Base-by-base conservation (phyloP, 2,329 filamentous ascomycete species). In the Neonectria coccinea region DNA sequence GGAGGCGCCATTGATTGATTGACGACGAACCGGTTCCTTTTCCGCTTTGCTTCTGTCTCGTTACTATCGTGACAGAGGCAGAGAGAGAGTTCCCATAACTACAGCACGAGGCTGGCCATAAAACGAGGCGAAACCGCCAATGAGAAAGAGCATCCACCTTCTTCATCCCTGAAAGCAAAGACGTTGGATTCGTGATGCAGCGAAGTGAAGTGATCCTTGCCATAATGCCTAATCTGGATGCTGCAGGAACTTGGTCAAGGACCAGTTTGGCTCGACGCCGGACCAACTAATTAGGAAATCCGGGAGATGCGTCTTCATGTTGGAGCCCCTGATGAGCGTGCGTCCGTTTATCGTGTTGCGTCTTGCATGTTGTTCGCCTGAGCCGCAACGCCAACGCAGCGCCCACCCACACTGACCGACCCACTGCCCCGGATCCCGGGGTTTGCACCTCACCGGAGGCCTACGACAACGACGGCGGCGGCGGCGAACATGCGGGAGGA, bases 1-100 rank as follows among this genome's bases (percentile, higher is more conserved):
- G 71, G 71, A 67, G 65, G 68, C 65, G 59, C 60, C 36, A 44
- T 59, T 18, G 59, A 42, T 51, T 20, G 59, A 41, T 47, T 27
- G 52, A 54, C 14, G 44, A 56, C 20, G 59, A 39, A 59, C 4
- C 7, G 42, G 18, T 64, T 52, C 20, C 29, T 27, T 52, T 36
- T n/a, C 11, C 29, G 25, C 22, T 51, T 63, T 33, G 63, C 50
- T 62, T 64, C 50, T 47, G 57, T 36, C 50, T 55, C 25, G 56
- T 64, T 52, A 55, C 54, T 45, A 29, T 57, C 65, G 50, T 44
- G 45, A 57, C 25, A 25, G 25, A 25, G 25, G 25, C 25, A 25
- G 25, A 25, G 25, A 25, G 25, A 6, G 25, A 6, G 25, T 25
- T 25, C 25, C 25, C 5, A 25, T 4, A 25, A 25, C 25, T 25